Evolutionary conservation across 306 rosid species (phyloP).

Genomic region (Gillenia trifoliata): DNA sequence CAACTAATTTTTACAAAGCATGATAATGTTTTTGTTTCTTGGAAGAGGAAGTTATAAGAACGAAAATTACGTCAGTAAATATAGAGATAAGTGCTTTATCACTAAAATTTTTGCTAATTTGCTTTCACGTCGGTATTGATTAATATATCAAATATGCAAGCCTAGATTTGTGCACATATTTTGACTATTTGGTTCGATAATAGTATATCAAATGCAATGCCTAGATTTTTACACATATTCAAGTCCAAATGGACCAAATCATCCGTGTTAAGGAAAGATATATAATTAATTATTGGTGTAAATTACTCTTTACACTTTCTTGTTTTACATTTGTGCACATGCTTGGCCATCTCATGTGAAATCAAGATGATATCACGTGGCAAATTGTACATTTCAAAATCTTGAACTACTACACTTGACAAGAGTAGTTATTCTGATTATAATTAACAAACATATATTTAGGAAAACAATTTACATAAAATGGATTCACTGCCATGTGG

Average conservation of each 20-base stretch:
- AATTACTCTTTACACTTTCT: background rate
- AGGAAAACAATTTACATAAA: no score
- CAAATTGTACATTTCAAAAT: constrained; percentile 13
- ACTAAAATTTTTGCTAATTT: background rate
- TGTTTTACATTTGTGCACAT: background rate
- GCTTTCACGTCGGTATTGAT: background rate
- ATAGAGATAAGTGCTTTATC: background rate
- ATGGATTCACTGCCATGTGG: no score
- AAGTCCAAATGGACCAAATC: background rate
- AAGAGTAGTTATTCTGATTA: background rate
- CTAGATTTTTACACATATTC: background rate
- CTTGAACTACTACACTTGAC: constrained; percentile 16
- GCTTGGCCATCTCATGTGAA: background rate
- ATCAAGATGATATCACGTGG: constrained; percentile 11
- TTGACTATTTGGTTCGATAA: background rate
- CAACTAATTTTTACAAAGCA: no score
- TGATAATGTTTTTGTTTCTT: no score
- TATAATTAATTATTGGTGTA: background rate
- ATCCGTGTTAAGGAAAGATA: no score
- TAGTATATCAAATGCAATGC: background rate
- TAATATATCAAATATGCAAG: background rate
- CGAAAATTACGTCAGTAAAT: no score
- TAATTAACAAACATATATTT: background rate
- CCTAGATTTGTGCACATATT: background rate
- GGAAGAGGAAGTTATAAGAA: no score